These are phyloP conservation scores for Trebouxiophyceae sp. DNA, from an alignment of 163 green algal species.

Conservation along the genomic window DNA sequence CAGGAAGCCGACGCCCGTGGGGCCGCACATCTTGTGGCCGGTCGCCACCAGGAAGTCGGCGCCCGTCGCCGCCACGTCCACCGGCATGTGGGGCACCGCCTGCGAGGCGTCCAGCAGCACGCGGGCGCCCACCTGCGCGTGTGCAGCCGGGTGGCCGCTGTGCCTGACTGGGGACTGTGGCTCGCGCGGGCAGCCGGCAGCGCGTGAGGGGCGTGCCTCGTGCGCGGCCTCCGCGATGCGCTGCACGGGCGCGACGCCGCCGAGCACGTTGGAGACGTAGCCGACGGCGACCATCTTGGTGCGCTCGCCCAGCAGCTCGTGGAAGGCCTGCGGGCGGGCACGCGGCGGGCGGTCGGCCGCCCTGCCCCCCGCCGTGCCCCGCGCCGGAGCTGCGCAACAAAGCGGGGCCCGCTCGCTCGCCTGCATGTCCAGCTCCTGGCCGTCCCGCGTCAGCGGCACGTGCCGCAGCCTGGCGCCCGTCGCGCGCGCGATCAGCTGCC, in stretches of 20 bases:
- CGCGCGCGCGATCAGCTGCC: conserved; percentile 66
- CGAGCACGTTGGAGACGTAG: conserved; percentile 76
- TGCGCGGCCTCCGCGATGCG: conserved; percentile 35
- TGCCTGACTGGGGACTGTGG: too few relatives aligned
- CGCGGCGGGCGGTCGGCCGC: too few relatives aligned
- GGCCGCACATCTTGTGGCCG: conserved; percentile 94
- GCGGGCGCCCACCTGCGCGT: conserved; percentile 55
- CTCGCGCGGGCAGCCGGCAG: too few relatives aligned
- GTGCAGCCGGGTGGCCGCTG: too few relatives aligned
- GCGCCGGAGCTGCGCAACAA: too few relatives aligned
- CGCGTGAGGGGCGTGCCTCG: conserved; percentile 40
- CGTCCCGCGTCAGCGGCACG: conserved; percentile 42
- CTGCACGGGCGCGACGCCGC: conserved; percentile 43
- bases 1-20: conserved; percentile 97
- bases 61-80: conserved; percentile 84
- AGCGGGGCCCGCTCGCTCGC: too few relatives aligned
- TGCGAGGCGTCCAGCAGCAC: conserved; percentile 96
- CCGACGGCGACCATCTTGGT: conserved; percentile 71
- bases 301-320: conserved; percentile 22
- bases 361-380: too few relatives aligned
- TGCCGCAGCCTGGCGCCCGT: conserved; percentile 51
- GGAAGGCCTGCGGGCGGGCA: conserved; percentile 26
- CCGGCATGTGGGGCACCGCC: conserved; percentile 87
- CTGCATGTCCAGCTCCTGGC: conserved; percentile 56
- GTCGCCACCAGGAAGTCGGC: conserved; percentile 93